Conservation (phyloP, 1,284 basidiomycete species). For the Phellinidium pouzarii region DNA sequence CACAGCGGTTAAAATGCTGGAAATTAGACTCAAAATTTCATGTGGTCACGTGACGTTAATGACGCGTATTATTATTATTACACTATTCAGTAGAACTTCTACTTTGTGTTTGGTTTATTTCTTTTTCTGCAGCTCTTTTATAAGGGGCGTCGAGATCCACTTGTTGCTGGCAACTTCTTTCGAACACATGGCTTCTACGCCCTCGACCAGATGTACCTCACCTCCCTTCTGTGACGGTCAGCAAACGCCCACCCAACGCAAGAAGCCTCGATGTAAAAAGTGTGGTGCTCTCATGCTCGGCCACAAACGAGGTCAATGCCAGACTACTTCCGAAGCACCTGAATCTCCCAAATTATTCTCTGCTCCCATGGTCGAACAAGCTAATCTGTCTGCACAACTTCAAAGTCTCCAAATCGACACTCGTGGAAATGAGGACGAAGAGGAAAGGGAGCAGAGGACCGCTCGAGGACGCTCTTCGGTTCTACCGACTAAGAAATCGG, state of each 20-base stretch:
- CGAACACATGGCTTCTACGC: not conserved
- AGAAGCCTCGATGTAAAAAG: conserved; percentile 15
- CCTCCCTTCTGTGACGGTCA: not conserved
- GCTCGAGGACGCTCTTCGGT: conserved; percentile 5
- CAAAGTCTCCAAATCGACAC: not conserved
- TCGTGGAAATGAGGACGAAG: not conserved
- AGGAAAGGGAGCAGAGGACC: not conserved
- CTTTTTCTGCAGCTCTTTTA: not conserved
- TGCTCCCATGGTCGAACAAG: not conserved
- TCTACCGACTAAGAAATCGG: not conserved
- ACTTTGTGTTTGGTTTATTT: not conserved
- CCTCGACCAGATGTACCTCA: not conserved
- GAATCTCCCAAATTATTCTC: not conserved
- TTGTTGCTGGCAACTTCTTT: not conserved
- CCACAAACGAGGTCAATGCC: conserved; percentile 17
- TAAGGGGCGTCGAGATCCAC: not conserved
- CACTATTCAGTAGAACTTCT: too few species aligned
- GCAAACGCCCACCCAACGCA: conserved; percentile 10
- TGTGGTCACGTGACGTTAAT: not conserved
- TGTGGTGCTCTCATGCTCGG: conserved; percentile 17
- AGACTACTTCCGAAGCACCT: not conserved
- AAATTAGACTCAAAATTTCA: conserved; percentile 9
- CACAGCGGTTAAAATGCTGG: not conserved
- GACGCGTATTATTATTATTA: too few species aligned
- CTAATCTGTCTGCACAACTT: conserved; percentile 2